Evolutionary conservation across 2,329 filamentous ascomycete genomes (phyloP).

Genomic region (Fusarium vanettenii): DNA sequence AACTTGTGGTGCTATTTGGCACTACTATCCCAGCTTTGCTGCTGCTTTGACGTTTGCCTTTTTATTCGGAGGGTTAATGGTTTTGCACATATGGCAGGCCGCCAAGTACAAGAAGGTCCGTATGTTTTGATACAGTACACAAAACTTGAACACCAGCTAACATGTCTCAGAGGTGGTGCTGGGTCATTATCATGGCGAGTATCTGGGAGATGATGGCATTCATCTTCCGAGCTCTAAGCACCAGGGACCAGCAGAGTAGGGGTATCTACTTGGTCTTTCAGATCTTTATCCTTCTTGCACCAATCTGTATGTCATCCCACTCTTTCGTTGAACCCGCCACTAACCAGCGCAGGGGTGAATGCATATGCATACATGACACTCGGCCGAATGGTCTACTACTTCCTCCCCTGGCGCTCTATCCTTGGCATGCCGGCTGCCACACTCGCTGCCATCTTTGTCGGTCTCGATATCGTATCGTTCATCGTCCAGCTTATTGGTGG

Average conservation of each 20-base stretch:
- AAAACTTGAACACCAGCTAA: background rate
- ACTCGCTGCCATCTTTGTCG: conserved; percentile 54
- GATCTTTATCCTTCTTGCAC: conserved; percentile 39
- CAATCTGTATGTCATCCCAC: conserved; percentile 32
- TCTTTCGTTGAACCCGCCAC: rapidly evolving
- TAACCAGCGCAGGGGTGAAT: conserved; percentile 52
- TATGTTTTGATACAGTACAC: conserved; percentile 25
- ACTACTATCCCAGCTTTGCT: conserved; percentile 48
- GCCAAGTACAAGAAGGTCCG: conserved; percentile 36
- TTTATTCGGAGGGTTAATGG: conserved; percentile 39
- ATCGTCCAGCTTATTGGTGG: conserved; percentile 51
- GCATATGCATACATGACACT: conserved; percentile 60
- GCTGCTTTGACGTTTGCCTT: conserved; percentile 45
- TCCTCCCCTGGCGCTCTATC: conserved; percentile 51
- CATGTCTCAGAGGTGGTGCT: conserved; percentile 44
- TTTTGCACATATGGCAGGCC: conserved; percentile 36
- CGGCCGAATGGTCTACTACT: conserved; percentile 58
- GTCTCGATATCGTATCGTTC: conserved; percentile 53
- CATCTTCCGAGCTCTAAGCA: conserved; percentile 35
- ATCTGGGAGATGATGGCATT: conserved; percentile 41
- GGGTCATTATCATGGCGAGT: conserved; percentile 53
- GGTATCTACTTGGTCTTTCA: conserved; percentile 36
- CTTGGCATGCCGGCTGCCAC: conserved; percentile 50
- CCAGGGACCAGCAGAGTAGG: conserved; percentile 30
- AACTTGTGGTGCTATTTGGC: conserved; percentile 46